Evolutionary conservation across 2,329 filamentous ascomycete genomes (phyloP).

Genomic region (Lachnellula subtilissima): DNA sequence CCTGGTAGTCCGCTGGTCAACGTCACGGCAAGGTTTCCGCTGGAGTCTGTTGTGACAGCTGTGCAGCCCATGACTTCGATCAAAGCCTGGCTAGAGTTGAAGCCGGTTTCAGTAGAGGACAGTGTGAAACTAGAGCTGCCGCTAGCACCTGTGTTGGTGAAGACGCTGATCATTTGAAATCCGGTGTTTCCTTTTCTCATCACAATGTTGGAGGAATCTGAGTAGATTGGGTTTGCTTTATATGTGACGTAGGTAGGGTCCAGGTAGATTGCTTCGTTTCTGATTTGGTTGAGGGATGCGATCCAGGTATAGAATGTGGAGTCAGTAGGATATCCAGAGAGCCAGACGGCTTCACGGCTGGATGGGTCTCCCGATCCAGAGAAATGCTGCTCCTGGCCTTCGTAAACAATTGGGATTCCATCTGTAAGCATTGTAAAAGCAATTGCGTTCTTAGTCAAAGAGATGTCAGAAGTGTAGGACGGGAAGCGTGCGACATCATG

Average conservation of each 20-base stretch:
- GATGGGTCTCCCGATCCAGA: constrained; percentile 34
- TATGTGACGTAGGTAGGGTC: constrained; percentile 22
- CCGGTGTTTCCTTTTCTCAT: constrained; percentile 26
- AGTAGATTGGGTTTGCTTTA: constrained; percentile 25
- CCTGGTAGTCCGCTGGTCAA: constrained; percentile 41
- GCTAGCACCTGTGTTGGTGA: constrained; percentile 37
- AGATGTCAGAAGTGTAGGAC: constrained; percentile 20
- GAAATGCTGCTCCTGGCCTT: constrained; percentile 50
- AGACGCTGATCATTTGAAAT: constrained; percentile 31
- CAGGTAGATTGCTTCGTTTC: constrained; percentile 25
- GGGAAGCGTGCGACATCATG: constrained; percentile 26
- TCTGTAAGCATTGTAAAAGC: constrained; percentile 46
- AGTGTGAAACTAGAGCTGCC: constrained; percentile 33
- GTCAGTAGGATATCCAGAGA: constrained; percentile 35
- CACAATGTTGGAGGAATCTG: constrained; percentile 23
- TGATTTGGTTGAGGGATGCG: constrained; percentile 22
- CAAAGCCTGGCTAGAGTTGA: constrained; percentile 31
- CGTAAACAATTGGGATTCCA: constrained; percentile 50
- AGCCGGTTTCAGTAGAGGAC: constrained; percentile 36
- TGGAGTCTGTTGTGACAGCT: constrained; percentile 37
- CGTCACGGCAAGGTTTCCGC: constrained; percentile 39
- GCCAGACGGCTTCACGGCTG: constrained; percentile 44
- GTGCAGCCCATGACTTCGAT: constrained; percentile 43
- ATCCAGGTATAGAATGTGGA: constrained; percentile 38
- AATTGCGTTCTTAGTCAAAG: constrained; percentile 42